These are phyloP conservation scores for Neurospora sp. DNA, from an alignment of 495 filamentous ascomycete species.

Conservation along the genomic window DNA sequence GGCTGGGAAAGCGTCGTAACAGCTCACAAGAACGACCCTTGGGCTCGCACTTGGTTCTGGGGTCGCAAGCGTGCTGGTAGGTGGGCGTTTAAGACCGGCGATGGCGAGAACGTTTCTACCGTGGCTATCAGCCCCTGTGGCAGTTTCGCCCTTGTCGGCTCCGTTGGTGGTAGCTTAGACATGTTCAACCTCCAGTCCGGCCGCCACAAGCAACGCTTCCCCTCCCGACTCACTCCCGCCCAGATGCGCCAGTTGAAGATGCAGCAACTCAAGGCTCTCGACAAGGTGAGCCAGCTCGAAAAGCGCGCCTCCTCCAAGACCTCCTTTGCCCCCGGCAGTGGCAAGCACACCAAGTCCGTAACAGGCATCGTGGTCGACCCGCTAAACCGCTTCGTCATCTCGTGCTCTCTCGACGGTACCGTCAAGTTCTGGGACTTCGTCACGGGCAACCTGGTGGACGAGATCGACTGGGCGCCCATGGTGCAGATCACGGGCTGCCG, in stretches of 20 bases:
- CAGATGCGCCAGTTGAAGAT: constrained; percentile 53
- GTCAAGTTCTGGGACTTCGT: constrained; percentile 97
- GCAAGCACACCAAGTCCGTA: constrained; percentile 69
- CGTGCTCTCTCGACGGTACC: constrained; percentile 83
- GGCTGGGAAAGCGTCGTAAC: constrained; percentile 97
- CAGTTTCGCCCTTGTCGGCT: constrained; percentile 88
- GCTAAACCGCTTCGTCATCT: constrained; percentile 72
- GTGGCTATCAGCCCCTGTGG: constrained; percentile 86
- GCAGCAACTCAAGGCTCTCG: constrained; percentile 38
- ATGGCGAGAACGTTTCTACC: constrained; percentile 74
- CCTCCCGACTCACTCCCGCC: constrained; percentile 52
- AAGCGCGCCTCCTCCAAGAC: constrained; percentile 20
- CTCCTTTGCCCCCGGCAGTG: constrained; percentile 35
- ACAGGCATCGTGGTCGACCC: constrained; percentile 79
- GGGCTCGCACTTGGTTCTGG: constrained; percentile 95
- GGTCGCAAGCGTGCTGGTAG: constrained; percentile 83
- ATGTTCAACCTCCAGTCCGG: constrained; percentile 98
- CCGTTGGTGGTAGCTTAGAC: constrained; percentile 67
- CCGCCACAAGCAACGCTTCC: constrained; percentile 73
- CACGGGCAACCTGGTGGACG: constrained; percentile 63
- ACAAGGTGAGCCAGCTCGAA: constrained; percentile 38
- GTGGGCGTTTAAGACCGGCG: constrained; percentile 83
- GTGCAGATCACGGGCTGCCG: constrained; percentile 65
- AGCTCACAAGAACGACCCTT: constrained; percentile 77
- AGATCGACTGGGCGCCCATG: constrained; percentile 80